These are phyloP conservation scores for Pseudoscleropodium purum DNA, from an alignment of 225 moss, liverwort and hornwort genomes.

Conservation along the genomic window DNA sequence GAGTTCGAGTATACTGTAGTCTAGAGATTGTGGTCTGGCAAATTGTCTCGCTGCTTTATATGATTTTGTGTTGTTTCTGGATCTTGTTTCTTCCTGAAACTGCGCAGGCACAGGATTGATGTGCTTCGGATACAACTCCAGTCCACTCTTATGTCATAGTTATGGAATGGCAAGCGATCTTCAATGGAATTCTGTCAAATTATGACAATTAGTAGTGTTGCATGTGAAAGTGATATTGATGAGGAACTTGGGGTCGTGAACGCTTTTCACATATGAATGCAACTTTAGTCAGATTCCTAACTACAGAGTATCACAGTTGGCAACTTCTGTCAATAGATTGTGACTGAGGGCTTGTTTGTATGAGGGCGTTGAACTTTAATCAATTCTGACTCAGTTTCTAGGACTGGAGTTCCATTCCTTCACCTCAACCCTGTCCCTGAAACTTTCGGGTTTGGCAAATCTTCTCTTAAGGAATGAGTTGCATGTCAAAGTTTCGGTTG, in stretches of 20 bases:
- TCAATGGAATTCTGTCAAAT: background rate
- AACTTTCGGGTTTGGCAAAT: background rate
- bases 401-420: background rate
- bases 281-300: background rate
- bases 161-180: background rate
- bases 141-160: background rate
- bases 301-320: no score
- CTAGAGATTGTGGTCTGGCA: background rate
- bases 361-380: background rate
- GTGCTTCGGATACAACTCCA: background rate
- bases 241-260: background rate
- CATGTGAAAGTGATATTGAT: background rate
- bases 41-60: background rate
- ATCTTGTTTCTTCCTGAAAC: background rate
- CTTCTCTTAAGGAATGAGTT: background rate
- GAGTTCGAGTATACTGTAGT: background rate
- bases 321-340: background rate
- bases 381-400: background rate
- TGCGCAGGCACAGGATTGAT: background rate
- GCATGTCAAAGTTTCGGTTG: background rate
- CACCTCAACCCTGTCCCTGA: background rate
- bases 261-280: background rate
- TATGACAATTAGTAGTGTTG: background rate
- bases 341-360: background rate
- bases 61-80: background rate